A percentile compares a stretch with the other conserved stretches of the same genome.
These are phyloP conservation scores for Cordyceps cateniannulata DNA, from an alignment of 2,329 filamentous ascomycete genomes.

Conservation along the genomic window DNA sequence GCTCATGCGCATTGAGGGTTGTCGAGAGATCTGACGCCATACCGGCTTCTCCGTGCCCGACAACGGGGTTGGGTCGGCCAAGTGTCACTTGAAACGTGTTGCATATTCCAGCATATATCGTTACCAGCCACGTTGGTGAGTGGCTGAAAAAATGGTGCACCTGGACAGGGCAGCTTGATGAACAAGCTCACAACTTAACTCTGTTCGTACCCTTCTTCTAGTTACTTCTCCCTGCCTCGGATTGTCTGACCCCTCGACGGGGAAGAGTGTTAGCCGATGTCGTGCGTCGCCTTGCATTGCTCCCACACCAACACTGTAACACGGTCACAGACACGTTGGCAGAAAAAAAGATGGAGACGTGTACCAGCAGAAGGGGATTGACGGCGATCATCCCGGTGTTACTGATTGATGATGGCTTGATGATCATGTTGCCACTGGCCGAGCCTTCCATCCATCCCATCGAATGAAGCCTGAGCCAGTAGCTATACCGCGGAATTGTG, in stretches of 20 bases:
- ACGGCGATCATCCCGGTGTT: slow-evolving; percentile 5
- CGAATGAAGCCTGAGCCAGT: background rate
- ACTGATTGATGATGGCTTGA: slow-evolving; percentile 6
- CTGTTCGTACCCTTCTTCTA: background rate
- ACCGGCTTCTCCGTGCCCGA: background rate
- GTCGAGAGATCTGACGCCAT: background rate
- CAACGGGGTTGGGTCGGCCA: background rate
- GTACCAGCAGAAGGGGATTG: background rate
- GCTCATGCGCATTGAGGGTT: background rate
- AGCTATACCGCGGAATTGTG: background rate
- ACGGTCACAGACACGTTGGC: too few relatives aligned
- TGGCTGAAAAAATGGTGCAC: background rate
- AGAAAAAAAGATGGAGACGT: slow-evolving; percentile 1
- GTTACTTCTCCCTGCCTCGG: background rate
- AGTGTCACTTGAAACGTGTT: slow-evolving; percentile 2
- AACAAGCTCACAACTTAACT: background rate
- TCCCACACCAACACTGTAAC: background rate
- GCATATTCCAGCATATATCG: background rate
- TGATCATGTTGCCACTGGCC: slow-evolving; percentile 1
- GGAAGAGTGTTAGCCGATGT: background rate
- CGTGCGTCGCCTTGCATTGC: background rate
- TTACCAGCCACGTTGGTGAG: background rate
- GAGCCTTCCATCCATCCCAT: background rate
- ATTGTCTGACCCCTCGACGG: background rate
- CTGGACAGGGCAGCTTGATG: background rate